Percentiles rank a stretch among this genome's conserved stretches.
phyloP scores from a whole-genome alignment of 139 green algal species.

The Chlamydomonas sphaeroides region DNA sequence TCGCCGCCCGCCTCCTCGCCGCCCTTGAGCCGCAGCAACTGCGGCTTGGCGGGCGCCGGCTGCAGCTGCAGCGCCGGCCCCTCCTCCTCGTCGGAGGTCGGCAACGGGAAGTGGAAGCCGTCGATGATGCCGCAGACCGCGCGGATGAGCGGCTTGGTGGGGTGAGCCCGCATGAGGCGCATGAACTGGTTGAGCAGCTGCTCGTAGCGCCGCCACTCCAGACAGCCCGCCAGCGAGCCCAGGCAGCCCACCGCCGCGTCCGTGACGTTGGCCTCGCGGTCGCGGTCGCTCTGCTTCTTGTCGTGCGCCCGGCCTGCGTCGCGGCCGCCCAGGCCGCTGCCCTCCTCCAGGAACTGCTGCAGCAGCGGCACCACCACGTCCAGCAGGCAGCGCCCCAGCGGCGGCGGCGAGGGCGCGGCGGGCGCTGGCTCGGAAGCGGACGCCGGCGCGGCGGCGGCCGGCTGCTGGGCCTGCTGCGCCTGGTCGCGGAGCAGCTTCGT shows the following conservation, averaged over 20 bases:
- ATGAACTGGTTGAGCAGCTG: conserved; percentile 74
- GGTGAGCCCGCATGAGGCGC: conserved; percentile 56
- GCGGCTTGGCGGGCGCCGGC: neutral
- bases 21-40: too few species aligned
- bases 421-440: conserved; percentile 5
- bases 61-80: neutral
- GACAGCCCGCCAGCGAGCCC: conserved; percentile 50
- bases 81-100: conserved; percentile 23
- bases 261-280: conserved; percentile 73
- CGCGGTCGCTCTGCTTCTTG: conserved; percentile 60
- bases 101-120: conserved; percentile 80
- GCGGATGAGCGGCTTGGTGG: conserved; percentile 65
- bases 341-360: conserved; percentile 75
- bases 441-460: neutral
- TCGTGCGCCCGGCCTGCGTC: conserved; percentile 47
- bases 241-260: conserved; percentile 70
- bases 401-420: neutral
- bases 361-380: conserved; percentile 78
- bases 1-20: conserved; percentile 20
- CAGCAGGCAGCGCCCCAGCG: conserved; percentile 50
- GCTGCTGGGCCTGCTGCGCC: neutral
- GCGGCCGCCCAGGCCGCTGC: neutral
- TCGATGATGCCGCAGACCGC: conserved; percentile 83
- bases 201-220: conserved; percentile 82
- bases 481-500: conserved; percentile 16